These are phyloP conservation scores for Casuarina equisetifolia DNA, from an alignment of 306 rosid species.

Conservation along the genomic window DNA sequence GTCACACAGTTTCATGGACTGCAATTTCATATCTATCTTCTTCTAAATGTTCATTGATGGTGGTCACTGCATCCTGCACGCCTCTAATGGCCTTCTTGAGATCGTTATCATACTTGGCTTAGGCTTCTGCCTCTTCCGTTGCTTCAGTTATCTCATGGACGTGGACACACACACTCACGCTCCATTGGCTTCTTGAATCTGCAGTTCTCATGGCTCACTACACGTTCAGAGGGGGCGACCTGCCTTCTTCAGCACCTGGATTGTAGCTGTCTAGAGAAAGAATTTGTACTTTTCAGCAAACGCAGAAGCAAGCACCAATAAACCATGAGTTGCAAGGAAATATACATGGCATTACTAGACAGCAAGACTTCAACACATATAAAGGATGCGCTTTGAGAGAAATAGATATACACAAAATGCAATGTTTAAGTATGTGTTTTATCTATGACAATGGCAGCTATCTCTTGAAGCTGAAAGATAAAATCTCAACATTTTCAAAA, in stretches of 20 bases:
- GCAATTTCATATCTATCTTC: constrained; percentile 96
- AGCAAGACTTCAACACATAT: too few species aligned
- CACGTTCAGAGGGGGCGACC: constrained; percentile 84
- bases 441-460: too few species aligned
- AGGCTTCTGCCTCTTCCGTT: constrained; percentile 89
- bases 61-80: constrained; percentile 77
- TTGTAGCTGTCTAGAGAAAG: constrained; percentile 64
- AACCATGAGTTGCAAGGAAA: constrained; percentile 10
- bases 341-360: neutral
- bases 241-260: constrained; percentile 82
- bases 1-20: constrained; percentile 64
- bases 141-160: constrained; percentile 83
- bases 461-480: too few species aligned
- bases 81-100: constrained; percentile 87
- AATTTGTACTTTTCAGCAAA: constrained; percentile 33
- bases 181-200: constrained; percentile 55
- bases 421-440: too few species aligned
- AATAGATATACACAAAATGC: too few species aligned
- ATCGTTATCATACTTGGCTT: constrained; percentile 81
- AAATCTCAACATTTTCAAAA: too few species aligned
- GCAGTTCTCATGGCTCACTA: constrained; percentile 84
- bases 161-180: constrained; percentile 63
- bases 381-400: too few species aligned
- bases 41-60: constrained; percentile 82
- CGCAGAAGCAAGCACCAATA: constrained; percentile 3